A percentile compares a stretch with the other conserved stretches of the same genome.
Evolutionary conservation across 805 yeast genomes (phyloP).

Genomic region (Ogataea degrootiae): DNA sequence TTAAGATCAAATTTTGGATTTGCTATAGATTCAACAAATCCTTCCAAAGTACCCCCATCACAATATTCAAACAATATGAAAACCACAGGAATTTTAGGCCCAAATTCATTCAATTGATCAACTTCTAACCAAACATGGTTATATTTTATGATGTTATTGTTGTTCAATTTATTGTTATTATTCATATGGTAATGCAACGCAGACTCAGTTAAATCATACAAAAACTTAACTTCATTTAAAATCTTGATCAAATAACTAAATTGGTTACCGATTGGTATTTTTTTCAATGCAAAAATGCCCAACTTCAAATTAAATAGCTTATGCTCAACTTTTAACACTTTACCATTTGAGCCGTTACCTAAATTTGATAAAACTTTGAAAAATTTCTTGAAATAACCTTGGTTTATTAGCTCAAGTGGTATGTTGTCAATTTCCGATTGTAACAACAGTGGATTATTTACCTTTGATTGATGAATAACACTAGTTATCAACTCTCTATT

Average conservation of each 20-base stretch:
- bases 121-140: conserved; percentile 91
- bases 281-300: conserved; percentile 80
- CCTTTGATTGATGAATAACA: conserved; percentile 8
- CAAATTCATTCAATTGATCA: conserved; percentile 46
- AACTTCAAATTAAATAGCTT: conserved; percentile 63
- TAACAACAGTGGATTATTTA: conserved; percentile 1
- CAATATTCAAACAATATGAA: conserved; percentile 84
- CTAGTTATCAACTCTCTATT: conserved; percentile 17
- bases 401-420: conserved; percentile 55
- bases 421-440: conserved; percentile 9
- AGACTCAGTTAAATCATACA: conserved; percentile 46
- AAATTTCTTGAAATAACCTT: conserved; percentile 74
- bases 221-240: conserved; percentile 70
- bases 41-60: conserved; percentile 83
- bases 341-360: conserved; percentile 84
- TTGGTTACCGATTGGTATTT: conserved; percentile 79
- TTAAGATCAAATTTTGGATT: conserved; percentile 34
- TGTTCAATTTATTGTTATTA: conserved; percentile 74
- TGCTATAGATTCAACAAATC: conserved; percentile 39
- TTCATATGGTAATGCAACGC: conserved; percentile 24
- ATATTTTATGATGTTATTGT: conserved; percentile 66
- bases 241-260: conserved; percentile 64
- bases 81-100: conserved; percentile 55
- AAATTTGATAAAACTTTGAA: conserved; percentile 56
- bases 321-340: conserved; percentile 81